Evolutionary conservation across 768 basidiomycete genomes (phyloP).

Genomic region (Kwoniella europaea): DNA sequence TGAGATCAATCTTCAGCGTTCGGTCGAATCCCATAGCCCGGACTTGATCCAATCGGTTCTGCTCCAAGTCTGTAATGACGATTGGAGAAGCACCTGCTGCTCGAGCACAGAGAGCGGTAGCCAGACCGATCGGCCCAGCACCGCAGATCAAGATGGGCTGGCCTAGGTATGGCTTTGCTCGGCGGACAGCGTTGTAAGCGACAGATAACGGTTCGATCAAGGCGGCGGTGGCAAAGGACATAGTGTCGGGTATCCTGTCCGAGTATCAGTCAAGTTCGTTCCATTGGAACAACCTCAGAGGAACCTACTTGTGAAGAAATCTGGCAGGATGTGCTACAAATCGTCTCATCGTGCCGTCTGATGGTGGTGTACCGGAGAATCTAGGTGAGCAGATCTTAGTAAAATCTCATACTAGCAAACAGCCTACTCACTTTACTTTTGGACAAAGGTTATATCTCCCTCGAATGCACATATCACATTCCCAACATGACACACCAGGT

Average conservation of each 20-base stretch:
- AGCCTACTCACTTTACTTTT: constrained; percentile 33
- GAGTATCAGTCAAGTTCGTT: background rate
- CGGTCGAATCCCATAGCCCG: constrained; percentile 29
- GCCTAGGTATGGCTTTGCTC: constrained; percentile 38
- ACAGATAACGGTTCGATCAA: constrained; percentile 45
- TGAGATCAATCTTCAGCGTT: constrained; percentile 34
- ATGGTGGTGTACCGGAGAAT: constrained; percentile 43
- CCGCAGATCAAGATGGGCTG: constrained; percentile 41
- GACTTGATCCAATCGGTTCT: constrained; percentile 35
- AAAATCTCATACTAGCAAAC: background rate
- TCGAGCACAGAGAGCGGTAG: constrained; percentile 38
- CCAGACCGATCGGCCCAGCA: constrained; percentile 46
- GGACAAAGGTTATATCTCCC: constrained; percentile 46
- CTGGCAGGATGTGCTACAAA: constrained; percentile 45
- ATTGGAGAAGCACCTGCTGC: constrained; percentile 42
- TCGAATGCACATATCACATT: constrained; percentile 36
- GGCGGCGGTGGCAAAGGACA: constrained; percentile 40
- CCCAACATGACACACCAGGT: constrained; percentile 42
- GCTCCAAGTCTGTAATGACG: constrained; percentile 40
- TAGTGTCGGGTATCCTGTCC: constrained; percentile 36
- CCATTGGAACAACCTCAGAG: too few relatives aligned
- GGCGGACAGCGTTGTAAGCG: constrained; percentile 37
- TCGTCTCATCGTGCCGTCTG: constrained; percentile 41
- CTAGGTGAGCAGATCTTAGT: constrained; percentile 3
- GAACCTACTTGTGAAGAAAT: constrained; percentile 36